Conservation (phyloP, 768 basidiomycete genomes). For the Paxillus ammoniavirescens region DNA sequence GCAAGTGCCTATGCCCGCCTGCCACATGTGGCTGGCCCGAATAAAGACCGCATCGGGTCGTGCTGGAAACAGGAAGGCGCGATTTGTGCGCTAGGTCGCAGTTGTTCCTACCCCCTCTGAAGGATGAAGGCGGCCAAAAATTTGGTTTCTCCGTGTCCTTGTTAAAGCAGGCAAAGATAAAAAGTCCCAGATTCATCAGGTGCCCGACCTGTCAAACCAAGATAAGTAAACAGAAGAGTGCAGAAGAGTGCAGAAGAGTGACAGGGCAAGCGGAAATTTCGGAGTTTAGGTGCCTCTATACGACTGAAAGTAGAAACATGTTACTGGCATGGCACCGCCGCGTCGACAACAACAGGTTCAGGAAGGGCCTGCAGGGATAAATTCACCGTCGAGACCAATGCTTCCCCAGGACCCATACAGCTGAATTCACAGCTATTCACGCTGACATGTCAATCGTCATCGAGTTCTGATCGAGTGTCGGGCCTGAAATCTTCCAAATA, state of each 20-base stretch:
- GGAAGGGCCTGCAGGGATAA: neutral
- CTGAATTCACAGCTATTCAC: neutral
- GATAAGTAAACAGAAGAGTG: neutral
- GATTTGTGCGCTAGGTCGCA: neutral
- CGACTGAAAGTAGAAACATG: neutral
- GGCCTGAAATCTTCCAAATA: too few species aligned
- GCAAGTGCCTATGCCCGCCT: neutral
- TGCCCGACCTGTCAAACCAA: slow-evolving; percentile 47
- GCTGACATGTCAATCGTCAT: neutral
- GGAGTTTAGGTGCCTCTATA: slow-evolving; percentile 3
- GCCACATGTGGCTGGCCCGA: neutral
- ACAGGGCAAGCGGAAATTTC: neutral
- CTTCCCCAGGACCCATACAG: neutral
- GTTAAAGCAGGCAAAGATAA: slow-evolving; percentile 15
- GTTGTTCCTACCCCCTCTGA: neutral
- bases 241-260: neutral
- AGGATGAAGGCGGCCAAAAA: neutral
- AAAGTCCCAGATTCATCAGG: slow-evolving; percentile 62
- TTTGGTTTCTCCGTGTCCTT: neutral
- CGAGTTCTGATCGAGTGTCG: neutral
- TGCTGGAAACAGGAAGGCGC: neutral
- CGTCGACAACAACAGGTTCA: neutral
- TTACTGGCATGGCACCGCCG: neutral
- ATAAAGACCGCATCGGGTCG: neutral
- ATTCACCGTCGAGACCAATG: neutral